These are phyloP conservation scores for Aureobasidium vineae DNA, from an alignment of 2,329 filamentous ascomycete species.

Conservation along the genomic window DNA sequence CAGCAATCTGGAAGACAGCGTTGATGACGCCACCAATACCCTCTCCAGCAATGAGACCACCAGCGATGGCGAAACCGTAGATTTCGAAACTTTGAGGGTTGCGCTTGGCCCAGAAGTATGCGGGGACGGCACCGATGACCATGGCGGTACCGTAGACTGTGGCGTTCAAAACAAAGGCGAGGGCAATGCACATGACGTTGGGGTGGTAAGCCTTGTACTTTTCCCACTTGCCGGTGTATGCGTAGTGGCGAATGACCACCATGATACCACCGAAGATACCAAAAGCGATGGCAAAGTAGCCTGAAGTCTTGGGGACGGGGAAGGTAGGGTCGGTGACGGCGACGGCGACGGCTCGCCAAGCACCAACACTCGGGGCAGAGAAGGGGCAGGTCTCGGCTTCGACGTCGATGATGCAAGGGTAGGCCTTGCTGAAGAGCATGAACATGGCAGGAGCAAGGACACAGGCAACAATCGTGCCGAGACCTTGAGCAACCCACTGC, in stretches of 20 bases:
- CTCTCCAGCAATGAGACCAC: constrained; percentile 62
- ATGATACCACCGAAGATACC: constrained; percentile 53
- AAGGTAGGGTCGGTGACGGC: constrained; percentile 59
- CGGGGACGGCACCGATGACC: constrained; percentile 54
- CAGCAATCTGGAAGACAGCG: constrained; percentile 52
- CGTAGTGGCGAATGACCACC: constrained; percentile 56
- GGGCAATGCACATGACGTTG: constrained; percentile 61
- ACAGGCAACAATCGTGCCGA: constrained; percentile 63
- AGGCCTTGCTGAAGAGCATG: constrained; percentile 65
- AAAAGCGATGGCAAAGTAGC: constrained; percentile 59
- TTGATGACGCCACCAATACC: constrained; percentile 64
- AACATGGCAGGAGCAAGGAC: constrained; percentile 67
- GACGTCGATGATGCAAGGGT: constrained; percentile 62
- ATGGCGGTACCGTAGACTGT: constrained; percentile 60
- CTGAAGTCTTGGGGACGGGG: constrained; percentile 55
- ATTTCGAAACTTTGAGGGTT: constrained; percentile 55
- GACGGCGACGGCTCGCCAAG: constrained; percentile 64
- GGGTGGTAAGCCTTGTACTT: constrained; percentile 58
- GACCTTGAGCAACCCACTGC: constrained; percentile 65
- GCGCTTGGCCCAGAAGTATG: constrained; percentile 56
- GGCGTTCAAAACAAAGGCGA: constrained; percentile 58
- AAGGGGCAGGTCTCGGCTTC: constrained; percentile 56
- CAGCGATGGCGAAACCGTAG: constrained; percentile 59
- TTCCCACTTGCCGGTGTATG: constrained; percentile 53
- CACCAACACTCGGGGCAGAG: constrained; percentile 60